A percentile compares a stretch with the other conserved stretches of the same genome.
These are phyloP conservation scores for Magnaporthiopsis incrustans DNA, from an alignment of 2,329 filamentous ascomycete species.

Conservation along the genomic window DNA sequence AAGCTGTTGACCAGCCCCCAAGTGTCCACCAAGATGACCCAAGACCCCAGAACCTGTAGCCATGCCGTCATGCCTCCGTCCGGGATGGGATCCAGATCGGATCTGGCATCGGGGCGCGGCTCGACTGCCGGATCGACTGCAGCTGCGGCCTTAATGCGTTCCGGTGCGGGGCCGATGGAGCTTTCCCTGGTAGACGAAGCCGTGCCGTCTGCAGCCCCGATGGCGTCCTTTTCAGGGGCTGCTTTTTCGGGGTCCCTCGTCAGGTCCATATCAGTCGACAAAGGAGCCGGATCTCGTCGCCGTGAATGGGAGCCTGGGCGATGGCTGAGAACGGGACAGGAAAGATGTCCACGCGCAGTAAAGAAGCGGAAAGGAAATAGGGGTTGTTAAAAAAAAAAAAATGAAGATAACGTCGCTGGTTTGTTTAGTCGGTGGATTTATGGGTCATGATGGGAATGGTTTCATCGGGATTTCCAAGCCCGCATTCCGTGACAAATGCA, in stretches of 20 bases:
- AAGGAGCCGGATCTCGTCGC: not conserved
- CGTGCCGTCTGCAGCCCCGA: not conserved
- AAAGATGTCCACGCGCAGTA: not conserved
- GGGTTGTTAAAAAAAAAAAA: no score
- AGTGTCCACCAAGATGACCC: conserved; percentile 26
- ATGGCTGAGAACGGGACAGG: not conserved
- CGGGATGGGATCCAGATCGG: conserved; percentile 12
- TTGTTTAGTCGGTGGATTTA: no score
- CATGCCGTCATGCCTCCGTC: conserved; percentile 30
- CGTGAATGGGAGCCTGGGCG: not conserved
- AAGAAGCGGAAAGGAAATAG: no score
- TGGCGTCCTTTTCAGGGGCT: not conserved
- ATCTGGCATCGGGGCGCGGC: not conserved
- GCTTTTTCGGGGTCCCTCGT: not conserved
- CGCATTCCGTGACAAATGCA: not conserved
- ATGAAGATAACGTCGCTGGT: no score
- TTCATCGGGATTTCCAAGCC: no score
- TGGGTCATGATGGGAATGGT: no score
- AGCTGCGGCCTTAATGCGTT: not conserved
- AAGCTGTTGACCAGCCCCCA: conserved; percentile 30
- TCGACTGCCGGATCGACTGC: not conserved
- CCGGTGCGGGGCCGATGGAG: not conserved
- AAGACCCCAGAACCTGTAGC: conserved; percentile 31
- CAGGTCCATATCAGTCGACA: not conserved
- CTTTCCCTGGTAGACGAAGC: not conserved